A percentile compares a stretch with the other conserved stretches of the same genome.
Conservation (phyloP, 441 rosid species). For the Aleurites moluccanus region DNA sequence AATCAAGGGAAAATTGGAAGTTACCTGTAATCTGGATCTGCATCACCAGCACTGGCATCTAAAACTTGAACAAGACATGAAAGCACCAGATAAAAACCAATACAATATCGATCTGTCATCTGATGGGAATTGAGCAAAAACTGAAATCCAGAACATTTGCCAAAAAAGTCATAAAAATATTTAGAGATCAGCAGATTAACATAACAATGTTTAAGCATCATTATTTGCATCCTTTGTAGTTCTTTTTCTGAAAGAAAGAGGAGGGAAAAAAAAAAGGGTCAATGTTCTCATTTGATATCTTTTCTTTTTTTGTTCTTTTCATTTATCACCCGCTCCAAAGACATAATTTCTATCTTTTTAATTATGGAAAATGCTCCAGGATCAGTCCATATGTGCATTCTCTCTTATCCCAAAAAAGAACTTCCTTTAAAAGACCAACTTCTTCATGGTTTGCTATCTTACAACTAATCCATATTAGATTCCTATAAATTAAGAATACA, state of each 20-base stretch:
- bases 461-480: neutral
- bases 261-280: neutral
- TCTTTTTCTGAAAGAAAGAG: neutral
- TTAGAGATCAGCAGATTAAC: neutral
- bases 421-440: neutral
- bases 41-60: constrained; percentile 85
- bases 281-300: neutral
- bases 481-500: neutral
- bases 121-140: constrained; percentile 23
- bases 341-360: constrained; percentile 1
- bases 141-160: constrained; percentile 6
- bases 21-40: constrained; percentile 78
- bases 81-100: constrained; percentile 40
- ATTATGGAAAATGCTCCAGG: neutral
- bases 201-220: neutral
- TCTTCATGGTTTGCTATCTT: neutral
- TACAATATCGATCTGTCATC: constrained; percentile 49
- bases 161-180: neutral
- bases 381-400: neutral
- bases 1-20: neutral
- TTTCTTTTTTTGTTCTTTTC: neutral
- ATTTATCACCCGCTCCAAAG: neutral
- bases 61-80: constrained; percentile 50
- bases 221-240: neutral
- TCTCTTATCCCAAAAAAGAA: neutral